Base-by-base conservation (phyloP, 306 rosid species). In the Sindora glabra region DNA sequence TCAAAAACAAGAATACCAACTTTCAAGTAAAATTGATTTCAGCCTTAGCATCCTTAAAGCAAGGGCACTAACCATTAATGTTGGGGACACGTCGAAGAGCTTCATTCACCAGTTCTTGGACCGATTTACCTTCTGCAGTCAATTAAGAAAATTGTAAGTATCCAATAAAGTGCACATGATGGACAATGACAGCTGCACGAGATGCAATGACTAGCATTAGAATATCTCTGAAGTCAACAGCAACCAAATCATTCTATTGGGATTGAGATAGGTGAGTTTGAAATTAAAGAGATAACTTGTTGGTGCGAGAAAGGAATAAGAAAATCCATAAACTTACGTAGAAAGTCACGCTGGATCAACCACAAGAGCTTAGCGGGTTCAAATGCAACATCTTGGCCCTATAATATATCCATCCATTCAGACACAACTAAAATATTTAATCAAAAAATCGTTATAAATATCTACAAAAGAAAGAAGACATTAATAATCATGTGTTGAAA, bases 301-400 rank as follows among this genome's bases (percentile, higher is more conserved):
- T 64, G 60, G 14, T 23, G 24, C 10, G 30, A n/a, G n/a, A n/a
- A n/a, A n/a, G n/a, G n/a, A 48, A 49, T 29, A 57, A 19, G 56
- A 11, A 61, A 23, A 34, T 58, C 47, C 56, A 24, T 37, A 3
- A 69, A 78, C 96, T 80, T 80, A 92, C 98, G 89, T 57, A 92
- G 82, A 71, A 92, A 92, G 77, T 92, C 98, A 68, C 98, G 98
- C 70, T 92, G 98, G 70, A 92, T 92, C 53, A 92, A 96, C 98
- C 98, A 92, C 78, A 92, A 72, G 56, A 92, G 95, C 82, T 83
- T 92, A 62, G 98, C 86, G 70, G 98, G 98, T 83, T 92, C 96
- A 82, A 92, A 92, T 67, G 98, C 98, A 71, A 88, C 69, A 74
- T 88, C 99, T 68, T 89, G 86, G 17, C 99, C 99, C 99, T 92